These are phyloP conservation scores for Suillus fuscotomentosus DNA, from an alignment of 768 basidiomycete species.

Conservation along the genomic window DNA sequence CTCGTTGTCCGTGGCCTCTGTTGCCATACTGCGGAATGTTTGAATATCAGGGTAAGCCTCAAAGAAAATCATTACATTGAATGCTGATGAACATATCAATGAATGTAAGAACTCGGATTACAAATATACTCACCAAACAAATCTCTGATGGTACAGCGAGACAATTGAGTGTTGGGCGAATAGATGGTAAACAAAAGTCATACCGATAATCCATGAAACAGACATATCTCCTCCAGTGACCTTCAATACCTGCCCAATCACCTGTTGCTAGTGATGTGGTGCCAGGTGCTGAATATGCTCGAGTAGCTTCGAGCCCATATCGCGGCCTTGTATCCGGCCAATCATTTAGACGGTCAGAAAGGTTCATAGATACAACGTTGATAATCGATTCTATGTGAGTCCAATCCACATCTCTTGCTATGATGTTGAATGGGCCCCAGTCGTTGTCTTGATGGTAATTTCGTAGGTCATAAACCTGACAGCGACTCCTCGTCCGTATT, in stretches of 20 bases:
- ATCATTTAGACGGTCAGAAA: slow-evolving; percentile 42
- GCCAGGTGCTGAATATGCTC: slow-evolving; percentile 55
- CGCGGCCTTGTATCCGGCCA: slow-evolving; percentile 44
- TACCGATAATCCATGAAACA: slow-evolving; percentile 81
- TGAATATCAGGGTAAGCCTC: slow-evolving; percentile 1
- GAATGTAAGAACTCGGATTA: background rate
- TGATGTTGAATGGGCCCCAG: slow-evolving; percentile 57
- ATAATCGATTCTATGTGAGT: slow-evolving; percentile 59
- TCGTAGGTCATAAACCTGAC: slow-evolving; percentile 62
- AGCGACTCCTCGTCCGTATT: slow-evolving; percentile 48
- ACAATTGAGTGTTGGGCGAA: slow-evolving; percentile 32
- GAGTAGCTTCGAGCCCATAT: slow-evolving; percentile 47
- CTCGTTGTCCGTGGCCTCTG: slow-evolving; percentile 27
- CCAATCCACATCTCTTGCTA: slow-evolving; percentile 53
- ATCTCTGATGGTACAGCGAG: slow-evolving; percentile 15
- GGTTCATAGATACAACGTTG: slow-evolving; percentile 51
- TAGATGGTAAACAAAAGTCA: slow-evolving; percentile 29
- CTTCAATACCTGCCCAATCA: slow-evolving; percentile 79
- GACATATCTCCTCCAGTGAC: slow-evolving; percentile 72
- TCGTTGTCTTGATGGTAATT: slow-evolving; percentile 49
- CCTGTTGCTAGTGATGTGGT: slow-evolving; percentile 25
- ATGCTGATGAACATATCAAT: slow-evolving; percentile 32
- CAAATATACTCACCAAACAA: slow-evolving; percentile 18
- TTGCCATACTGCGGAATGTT: slow-evolving; percentile 11
- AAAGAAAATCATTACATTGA: slow-evolving; percentile 41